A percentile compares a stretch with the other conserved stretches of the same genome.
phyloP scores from a whole-genome alignment of 192 early-diverging fungal genomes.

The Phycomyces blakesleeanus region DNA sequence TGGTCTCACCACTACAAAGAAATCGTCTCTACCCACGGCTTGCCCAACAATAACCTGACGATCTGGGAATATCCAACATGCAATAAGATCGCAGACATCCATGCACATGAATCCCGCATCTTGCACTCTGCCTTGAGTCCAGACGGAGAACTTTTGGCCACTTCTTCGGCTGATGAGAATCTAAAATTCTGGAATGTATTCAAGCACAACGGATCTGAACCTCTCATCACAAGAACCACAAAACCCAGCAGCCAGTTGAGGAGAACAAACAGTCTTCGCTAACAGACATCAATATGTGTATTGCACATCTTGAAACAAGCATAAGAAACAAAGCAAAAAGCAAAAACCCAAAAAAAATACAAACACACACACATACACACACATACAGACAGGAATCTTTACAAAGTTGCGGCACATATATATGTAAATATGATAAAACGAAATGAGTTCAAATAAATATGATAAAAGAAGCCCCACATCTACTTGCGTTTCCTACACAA shows the following conservation, averaged over 20 bases:
- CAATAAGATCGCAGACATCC: slow-evolving; percentile 69
- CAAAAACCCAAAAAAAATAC: no score
- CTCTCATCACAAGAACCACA: background rate
- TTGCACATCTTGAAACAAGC: no score
- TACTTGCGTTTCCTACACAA: no score
- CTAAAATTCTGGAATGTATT: slow-evolving; percentile 96
- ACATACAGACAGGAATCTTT: no score
- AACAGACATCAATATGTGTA: background rate
- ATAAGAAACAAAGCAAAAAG: no score
- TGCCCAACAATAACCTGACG: slow-evolving; percentile 80
- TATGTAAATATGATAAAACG: no score
- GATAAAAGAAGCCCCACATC: no score
- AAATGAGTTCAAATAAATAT: no score
- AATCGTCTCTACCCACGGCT: slow-evolving; percentile 89
- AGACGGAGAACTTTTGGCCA: slow-evolving; percentile 89
- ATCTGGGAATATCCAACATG: slow-evolving; percentile 83
- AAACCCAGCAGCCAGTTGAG: background rate
- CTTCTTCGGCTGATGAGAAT: slow-evolving; percentile 90
- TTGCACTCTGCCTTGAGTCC: slow-evolving; percentile 89
- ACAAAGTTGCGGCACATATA: no score
- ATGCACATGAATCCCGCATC: slow-evolving; percentile 84
- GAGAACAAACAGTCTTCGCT: background rate
- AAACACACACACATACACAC: no score
- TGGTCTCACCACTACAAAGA: slow-evolving; percentile 86
- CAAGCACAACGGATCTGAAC: slow-evolving; percentile 34